Percentiles rank a stretch among this genome's conserved stretches.
These are phyloP conservation scores for Casaregolazyma lundiana DNA, from an alignment of 1,139 yeast genomes.

Conservation along the genomic window DNA sequence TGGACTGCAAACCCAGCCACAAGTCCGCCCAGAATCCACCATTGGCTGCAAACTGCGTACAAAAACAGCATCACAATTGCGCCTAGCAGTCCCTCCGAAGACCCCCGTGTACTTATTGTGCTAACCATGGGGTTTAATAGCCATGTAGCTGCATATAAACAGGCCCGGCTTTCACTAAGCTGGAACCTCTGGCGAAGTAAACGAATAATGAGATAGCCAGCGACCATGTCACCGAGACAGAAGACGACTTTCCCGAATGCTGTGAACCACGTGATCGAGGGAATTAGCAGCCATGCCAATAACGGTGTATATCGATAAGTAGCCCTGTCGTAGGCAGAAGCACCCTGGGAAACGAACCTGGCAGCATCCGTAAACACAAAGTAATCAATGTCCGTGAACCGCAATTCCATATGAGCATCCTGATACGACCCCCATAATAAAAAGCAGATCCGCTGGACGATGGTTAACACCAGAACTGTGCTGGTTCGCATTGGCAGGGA, in stretches of 20 bases:
- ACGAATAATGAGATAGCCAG: constrained; percentile 63
- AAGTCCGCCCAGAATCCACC: constrained; percentile 51
- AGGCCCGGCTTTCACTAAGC: constrained; percentile 33
- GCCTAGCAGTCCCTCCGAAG: constrained; percentile 84
- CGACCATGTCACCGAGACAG: constrained; percentile 69
- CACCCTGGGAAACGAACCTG: constrained; percentile 54
- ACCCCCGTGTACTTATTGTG: constrained; percentile 89
- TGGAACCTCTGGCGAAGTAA: constrained; percentile 36
- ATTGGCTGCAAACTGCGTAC: constrained; percentile 43
- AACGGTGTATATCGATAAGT: constrained; percentile 93
- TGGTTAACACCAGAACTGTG: constrained; percentile 15
- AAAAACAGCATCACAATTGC: constrained; percentile 62
- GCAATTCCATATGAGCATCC: constrained; percentile 71
- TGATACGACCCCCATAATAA: constrained; percentile 84
- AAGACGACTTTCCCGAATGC: constrained; percentile 78
- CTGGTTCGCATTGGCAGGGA: constrained; percentile 12
- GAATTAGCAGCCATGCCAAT: constrained; percentile 74
- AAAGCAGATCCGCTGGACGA: constrained; percentile 50
- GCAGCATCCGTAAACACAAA: constrained; percentile 93
- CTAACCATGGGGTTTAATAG: constrained; percentile 91
- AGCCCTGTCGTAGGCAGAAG: constrained; percentile 76
- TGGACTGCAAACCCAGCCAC: constrained; percentile 75
- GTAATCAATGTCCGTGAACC: constrained; percentile 92
- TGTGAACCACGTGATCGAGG: constrained; percentile 49
- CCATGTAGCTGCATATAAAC: constrained; percentile 63